Percentiles rank a stretch among this genome's conserved stretches.
phyloP scores from a whole-genome alignment of 2,329 filamentous ascomycete species.

The Bipolaris cookei region DNA sequence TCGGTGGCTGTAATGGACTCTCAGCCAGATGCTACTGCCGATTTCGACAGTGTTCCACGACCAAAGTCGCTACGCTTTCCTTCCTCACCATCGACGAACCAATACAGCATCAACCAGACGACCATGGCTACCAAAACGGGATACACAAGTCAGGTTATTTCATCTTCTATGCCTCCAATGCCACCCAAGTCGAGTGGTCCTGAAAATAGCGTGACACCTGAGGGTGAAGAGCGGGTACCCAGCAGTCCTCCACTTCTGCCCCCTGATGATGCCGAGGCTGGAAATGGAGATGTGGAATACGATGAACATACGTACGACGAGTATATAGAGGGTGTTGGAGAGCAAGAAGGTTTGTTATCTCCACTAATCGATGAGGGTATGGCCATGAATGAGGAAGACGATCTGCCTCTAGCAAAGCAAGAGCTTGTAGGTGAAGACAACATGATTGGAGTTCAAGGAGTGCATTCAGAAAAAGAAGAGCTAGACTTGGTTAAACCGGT shows the following conservation, averaged over 20 bases:
- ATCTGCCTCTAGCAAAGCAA: slow-evolving; percentile 28
- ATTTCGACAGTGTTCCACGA: slow-evolving; percentile 33
- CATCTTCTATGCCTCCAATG: slow-evolving; percentile 41
- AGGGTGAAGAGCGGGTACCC: slow-evolving; percentile 42
- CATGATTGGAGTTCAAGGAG: neutral
- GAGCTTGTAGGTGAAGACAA: slow-evolving; percentile 18
- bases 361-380: slow-evolving; percentile 22
- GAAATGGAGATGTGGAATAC: slow-evolving; percentile 33
- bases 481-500: slow-evolving; percentile 16
- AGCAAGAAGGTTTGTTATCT: slow-evolving; percentile 11
- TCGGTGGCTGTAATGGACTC: slow-evolving; percentile 55
- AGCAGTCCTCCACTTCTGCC: slow-evolving; percentile 46
- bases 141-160: slow-evolving; percentile 40
- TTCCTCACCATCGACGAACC: slow-evolving; percentile 47
- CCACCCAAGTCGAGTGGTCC: slow-evolving; percentile 37
- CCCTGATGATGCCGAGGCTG: slow-evolving; percentile 25
- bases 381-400: slow-evolving; percentile 29
- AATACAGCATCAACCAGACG: slow-evolving; percentile 48
- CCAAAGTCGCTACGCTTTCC: slow-evolving; percentile 42
- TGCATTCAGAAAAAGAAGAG: slow-evolving; percentile 12
- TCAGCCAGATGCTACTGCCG: slow-evolving; percentile 46
- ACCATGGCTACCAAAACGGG: slow-evolving; percentile 38
- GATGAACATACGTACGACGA: slow-evolving; percentile 37
- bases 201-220: slow-evolving; percentile 17
- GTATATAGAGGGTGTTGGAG: slow-evolving; percentile 18